Evolutionary conservation across 1,139 yeast genomes (phyloP).

Genomic region (Protomyces arabidopsidicola): DNA sequence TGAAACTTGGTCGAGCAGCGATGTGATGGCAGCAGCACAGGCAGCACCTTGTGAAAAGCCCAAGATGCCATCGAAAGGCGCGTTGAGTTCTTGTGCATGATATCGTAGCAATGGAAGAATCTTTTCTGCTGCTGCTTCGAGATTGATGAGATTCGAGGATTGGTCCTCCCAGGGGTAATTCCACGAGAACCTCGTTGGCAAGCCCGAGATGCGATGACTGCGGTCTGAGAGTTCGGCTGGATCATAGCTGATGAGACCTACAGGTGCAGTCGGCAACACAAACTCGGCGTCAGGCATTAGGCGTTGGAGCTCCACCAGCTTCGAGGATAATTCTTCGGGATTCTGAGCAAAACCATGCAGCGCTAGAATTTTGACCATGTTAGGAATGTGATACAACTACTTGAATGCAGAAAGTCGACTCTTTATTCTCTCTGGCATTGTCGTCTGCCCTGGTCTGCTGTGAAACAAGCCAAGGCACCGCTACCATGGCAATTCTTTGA

Average conservation of each 20-base stretch:
- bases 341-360: constrained; percentile 52
- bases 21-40: constrained; percentile 46
- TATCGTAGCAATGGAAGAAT: constrained; percentile 43
- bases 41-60: constrained; percentile 97
- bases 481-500: background rate
- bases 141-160: constrained; percentile 6
- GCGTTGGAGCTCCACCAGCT: constrained; percentile 5
- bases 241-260: constrained; percentile 10
- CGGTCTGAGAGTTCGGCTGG: constrained; percentile 14
- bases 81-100: constrained; percentile 49
- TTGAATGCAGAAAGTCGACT: background rate
- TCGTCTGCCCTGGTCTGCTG: background rate
- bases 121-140: constrained; percentile 3
- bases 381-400: background rate
- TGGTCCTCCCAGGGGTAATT: constrained; percentile 7
- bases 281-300: constrained; percentile 3
- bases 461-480: background rate
- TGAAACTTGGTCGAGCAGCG: constrained; percentile 3
- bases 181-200: constrained; percentile 11
- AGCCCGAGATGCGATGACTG: background rate
- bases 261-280: constrained; percentile 7
- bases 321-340: constrained; percentile 14
- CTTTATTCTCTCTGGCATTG: background rate
- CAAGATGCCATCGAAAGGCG: constrained; percentile 82
- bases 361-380: constrained; percentile 46